Conservation (phyloP, 352 stramenopile species). For the Globisporangium uncinulatum region DNA sequence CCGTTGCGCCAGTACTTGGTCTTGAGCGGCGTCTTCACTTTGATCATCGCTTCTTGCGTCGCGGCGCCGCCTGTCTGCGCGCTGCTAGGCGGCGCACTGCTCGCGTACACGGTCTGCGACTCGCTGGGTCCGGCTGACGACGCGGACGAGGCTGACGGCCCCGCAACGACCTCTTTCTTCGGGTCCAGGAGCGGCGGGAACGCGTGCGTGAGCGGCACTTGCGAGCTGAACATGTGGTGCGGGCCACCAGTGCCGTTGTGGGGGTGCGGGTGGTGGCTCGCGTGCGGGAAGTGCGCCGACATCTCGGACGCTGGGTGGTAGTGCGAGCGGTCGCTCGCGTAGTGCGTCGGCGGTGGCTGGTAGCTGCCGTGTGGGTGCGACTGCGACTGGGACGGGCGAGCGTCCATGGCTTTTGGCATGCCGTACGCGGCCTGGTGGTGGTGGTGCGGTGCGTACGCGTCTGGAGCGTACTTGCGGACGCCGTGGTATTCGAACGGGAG, state of each 20-base stretch:
- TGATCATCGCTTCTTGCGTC: conserved; percentile 79
- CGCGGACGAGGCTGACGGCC: neutral
- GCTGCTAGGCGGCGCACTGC: neutral
- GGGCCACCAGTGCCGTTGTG: conserved; percentile 18
- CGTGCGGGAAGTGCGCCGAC: conserved; percentile 28
- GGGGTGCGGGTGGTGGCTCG: conserved; percentile 17
- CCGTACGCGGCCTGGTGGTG: conserved; percentile 3
- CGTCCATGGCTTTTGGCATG: conserved; percentile 7
- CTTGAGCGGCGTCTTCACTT: conserved; percentile 81
- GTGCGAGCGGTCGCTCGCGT: conserved; percentile 14
- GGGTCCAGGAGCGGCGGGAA: conserved; percentile 55
- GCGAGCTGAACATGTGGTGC: conserved; percentile 12
- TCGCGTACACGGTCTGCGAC: conserved; percentile 1
- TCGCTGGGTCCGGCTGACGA: neutral
- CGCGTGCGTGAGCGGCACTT: conserved; percentile 33
- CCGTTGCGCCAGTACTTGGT: conserved; percentile 89
- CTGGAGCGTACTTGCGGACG: conserved; percentile 34
- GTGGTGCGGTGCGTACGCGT: conserved; percentile 20
- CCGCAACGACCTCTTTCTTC: conserved; percentile 27
- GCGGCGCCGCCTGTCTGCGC: conserved; percentile 15
- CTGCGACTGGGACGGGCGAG: neutral
- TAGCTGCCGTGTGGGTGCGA: conserved; percentile 13
- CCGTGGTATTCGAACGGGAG: conserved; percentile 75
- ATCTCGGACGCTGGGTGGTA: conserved; percentile 25
- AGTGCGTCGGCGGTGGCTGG: conserved; percentile 6